Evolutionary conservation across 2,329 filamentous ascomycete species (phyloP).

Genomic region (Trichoderma simmonsii): DNA sequence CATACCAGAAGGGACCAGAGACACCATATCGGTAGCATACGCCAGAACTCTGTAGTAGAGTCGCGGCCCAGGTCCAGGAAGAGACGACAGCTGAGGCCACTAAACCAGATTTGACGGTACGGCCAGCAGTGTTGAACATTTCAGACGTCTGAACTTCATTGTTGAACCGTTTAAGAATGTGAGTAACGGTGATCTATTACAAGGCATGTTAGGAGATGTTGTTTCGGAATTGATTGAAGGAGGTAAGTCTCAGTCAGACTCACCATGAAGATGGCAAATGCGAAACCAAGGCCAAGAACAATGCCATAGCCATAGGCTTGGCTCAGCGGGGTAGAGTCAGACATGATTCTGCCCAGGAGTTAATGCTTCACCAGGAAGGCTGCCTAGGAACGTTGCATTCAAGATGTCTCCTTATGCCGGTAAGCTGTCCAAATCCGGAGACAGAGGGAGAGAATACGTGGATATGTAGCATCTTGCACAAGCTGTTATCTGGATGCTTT

Average conservation of each 20-base stretch:
- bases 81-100: slow-evolving; percentile 88
- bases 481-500: neutral
- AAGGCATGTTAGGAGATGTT: neutral
- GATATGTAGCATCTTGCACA: neutral
- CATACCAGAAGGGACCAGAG: slow-evolving; percentile 59
- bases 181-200: slow-evolving; percentile 60
- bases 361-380: neutral
- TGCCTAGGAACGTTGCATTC: neutral
- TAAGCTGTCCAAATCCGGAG: neutral
- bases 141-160: slow-evolving; percentile 81
- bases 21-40: slow-evolving; percentile 79
- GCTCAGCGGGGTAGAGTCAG: slow-evolving; percentile 38
- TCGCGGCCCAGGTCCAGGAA: slow-evolving; percentile 91
- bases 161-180: slow-evolving; percentile 60
- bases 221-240: no score
- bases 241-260: neutral
- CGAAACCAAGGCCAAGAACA: slow-evolving; percentile 68
- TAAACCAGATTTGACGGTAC: slow-evolving; percentile 84
- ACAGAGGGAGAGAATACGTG: neutral
- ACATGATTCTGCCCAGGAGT: neutral
- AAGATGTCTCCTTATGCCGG: neutral
- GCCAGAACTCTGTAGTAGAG: slow-evolving; percentile 72
- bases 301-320: slow-evolving; percentile 76
- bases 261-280: slow-evolving; percentile 70
- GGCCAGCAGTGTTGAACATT: slow-evolving; percentile 86